Base-by-base conservation (phyloP, 2,329 filamentous ascomycete species). In the Stromatinia cepivora region DNA sequence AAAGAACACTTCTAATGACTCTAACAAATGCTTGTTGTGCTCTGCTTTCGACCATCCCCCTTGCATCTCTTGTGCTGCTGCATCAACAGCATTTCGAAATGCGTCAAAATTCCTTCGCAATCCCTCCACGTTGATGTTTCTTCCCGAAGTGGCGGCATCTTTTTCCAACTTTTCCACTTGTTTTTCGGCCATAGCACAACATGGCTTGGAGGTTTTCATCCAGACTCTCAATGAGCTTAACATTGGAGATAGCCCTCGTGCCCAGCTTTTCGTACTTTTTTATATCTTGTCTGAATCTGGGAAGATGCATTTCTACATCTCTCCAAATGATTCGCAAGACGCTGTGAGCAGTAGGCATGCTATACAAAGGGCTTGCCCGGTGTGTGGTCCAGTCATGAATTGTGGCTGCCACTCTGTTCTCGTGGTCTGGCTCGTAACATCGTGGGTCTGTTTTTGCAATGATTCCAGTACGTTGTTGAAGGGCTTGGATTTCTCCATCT, bases 261-360 rank as follows among this genome's bases (percentile, higher is more conserved):
- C 45, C n/a, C 25, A 59, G 17, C n/a, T 50, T 56, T n/a, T 52
- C 13, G 34, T 62, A 62, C 28, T 48, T 46, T n/a, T 67, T 45
- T 17, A 67, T 5, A n/a, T 62, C 54, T 22, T 13, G 5, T 10
- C 53, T 31, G 3, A 62, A 67, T 39, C n/a, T n/a, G 9, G 65
- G 54, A 45, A 67, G 65, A 53, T 67, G 65, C 65, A 62, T 67
- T 50, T 67, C 56, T 25, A 62, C 42, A 61, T 67, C 56, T 62
- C 57, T 67, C 65, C 65, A 67, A 20, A 62, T 67, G 34, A 48
- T 50, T 42, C 54, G 46, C 25, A 67, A 34, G 34, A 67, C 45
- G 45, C 46, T 62, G 22, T 67, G 56, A 31, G 65, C 54, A 13
- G 54, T 62, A 5, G 65, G 65, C 25, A 50, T 46, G 9, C 57